Evolutionary conservation across 176 grass and related monocot genomes (phyloP), one percentile per base, ranked within the genome.

Genomic region (Bolboschoenus planiculmis): DNA sequence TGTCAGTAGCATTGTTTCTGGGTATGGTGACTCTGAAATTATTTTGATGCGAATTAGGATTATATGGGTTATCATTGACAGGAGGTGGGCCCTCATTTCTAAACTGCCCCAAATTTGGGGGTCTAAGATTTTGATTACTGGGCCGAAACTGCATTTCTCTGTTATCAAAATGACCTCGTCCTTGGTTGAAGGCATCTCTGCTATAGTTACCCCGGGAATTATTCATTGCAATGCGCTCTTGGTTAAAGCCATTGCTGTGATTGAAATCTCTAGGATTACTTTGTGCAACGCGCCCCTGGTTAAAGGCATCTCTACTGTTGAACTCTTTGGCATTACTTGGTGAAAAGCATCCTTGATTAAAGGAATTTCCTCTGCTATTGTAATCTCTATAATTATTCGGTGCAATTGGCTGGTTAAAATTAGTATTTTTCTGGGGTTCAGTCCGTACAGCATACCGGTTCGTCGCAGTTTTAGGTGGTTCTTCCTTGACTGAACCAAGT

Each of bases 391-490:
- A 82, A 31, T 50, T 76, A 47, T 82, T 82, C 4, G 16, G 18
- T 44, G 54, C 5, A 60, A 61, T 59, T 2, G 54, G 55, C 36
- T 60, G 78, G 31, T 59, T 80, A 23, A 34, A 21, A 48, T 13
- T 20, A 44, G n/a, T 63, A 10, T 65, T 31, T 20, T 51, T 77
- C 72, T 77, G 43, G 13, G 44, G 27, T 77, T 77, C 72, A 20
- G 72, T 77, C 24, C 23, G 72, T 53, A 51, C 46, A 31, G 80
- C 80, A 82, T 82, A 82, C 56, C 80, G 58, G 40, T 82, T 82
- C 8, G 10, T 59, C 27, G 33, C 40, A 63, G 54, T 7, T 63
- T 42, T 43, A 82, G 29, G 40, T 13, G 31, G 31, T 61, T 80
- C 78, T 47, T 82, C 80, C 33, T 64, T 82, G 6, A 82, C 80